Percentiles rank a stretch among this genome's conserved stretches.
phyloP scores from a whole-genome alignment of 2,329 filamentous ascomycete genomes.

The Pseudogymnoascus sp. region DNA sequence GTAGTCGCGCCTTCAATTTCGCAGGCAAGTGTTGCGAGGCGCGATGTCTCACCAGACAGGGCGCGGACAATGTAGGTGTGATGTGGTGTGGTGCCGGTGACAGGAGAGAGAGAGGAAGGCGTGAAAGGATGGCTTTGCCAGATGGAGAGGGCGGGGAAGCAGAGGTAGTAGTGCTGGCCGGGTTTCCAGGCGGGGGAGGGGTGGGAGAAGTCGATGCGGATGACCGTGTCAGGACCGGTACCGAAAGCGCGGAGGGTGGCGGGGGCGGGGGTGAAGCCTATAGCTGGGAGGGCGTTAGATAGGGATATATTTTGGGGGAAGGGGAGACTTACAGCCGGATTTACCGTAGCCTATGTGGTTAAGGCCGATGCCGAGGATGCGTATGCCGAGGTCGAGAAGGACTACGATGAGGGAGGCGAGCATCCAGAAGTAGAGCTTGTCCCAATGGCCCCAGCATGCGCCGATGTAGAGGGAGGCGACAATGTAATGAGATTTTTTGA shows the following conservation, averaged over 20 bases:
- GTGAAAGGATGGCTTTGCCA: slow-evolving; percentile 84
- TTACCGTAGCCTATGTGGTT: slow-evolving; percentile 52
- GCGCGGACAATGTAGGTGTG: slow-evolving; percentile 49
- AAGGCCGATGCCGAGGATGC: slow-evolving; percentile 50
- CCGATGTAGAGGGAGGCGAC: slow-evolving; percentile 68
- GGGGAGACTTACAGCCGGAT: slow-evolving; percentile 26
- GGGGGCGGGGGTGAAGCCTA: slow-evolving; percentile 48
- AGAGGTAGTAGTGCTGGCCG: slow-evolving; percentile 78
- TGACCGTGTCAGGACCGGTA: slow-evolving; percentile 51
- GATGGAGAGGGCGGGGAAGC: slow-evolving; percentile 73
- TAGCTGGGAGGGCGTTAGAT: slow-evolving; percentile 22
- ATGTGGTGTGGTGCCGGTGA: slow-evolving; percentile 35
- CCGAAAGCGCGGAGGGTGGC: slow-evolving; percentile 47
- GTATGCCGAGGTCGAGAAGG: slow-evolving; percentile 54
- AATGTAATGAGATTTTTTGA: slow-evolving; percentile 67
- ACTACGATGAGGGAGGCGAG: slow-evolving; percentile 59
- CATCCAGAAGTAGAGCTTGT: slow-evolving; percentile 59
- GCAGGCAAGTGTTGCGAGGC: slow-evolving; percentile 40
- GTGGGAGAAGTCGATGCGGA: slow-evolving; percentile 60
- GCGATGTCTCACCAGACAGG: slow-evolving; percentile 52
- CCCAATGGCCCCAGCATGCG: slow-evolving; percentile 70
- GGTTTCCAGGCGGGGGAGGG: slow-evolving; percentile 58
- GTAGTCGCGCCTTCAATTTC: slow-evolving; percentile 32
- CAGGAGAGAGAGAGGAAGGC: slow-evolving; percentile 62
- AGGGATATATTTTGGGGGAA: neutral